Percentiles rank a stretch among this genome's conserved stretches.
Evolutionary conservation across 106 monocot species (phyloP).

Genomic region (Amphibolis antarctica): DNA sequence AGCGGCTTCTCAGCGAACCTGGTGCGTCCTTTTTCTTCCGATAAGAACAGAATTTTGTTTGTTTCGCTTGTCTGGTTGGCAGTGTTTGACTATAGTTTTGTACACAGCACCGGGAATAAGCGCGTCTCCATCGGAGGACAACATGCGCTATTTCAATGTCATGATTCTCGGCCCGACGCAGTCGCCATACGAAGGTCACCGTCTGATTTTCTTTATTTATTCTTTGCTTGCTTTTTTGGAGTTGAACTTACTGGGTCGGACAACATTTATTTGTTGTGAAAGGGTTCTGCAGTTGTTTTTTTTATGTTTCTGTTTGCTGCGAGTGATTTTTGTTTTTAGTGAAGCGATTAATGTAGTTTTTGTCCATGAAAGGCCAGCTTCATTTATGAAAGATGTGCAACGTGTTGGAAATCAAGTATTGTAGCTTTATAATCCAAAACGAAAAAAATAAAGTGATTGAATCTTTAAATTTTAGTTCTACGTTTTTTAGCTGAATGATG

Average conservation of each 20-base stretch:
- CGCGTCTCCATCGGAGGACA: conserved; percentile 92
- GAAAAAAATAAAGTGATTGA: too few species aligned
- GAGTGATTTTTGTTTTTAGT: too few species aligned
- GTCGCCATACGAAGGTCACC: conserved; percentile 87
- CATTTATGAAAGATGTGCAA: too few species aligned
- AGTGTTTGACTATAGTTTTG: conserved; percentile 4
- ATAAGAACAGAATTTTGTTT: neutral
- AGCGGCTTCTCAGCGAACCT: conserved; percentile 93
- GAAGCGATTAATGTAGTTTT: too few species aligned
- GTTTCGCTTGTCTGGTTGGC: neutral
- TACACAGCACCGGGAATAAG: conserved; percentile 87
- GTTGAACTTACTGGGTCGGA: neutral
- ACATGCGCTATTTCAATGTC: conserved; percentile 96
- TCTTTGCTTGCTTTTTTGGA: neutral
- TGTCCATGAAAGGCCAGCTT: too few species aligned
- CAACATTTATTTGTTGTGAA: neutral
- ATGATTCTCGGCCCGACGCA: conserved; percentile 92
- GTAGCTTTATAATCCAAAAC: too few species aligned
- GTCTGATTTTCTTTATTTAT: neutral
- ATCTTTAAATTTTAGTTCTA: too few species aligned
- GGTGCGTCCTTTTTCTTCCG: conserved; percentile 23
- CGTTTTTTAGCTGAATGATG: too few species aligned
- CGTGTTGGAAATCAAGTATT: too few species aligned
- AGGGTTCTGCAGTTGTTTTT: neutral
- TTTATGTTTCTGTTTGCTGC: too few species aligned